phyloP scores from a whole-genome alignment of 306 rosid species.

The Heteromeles arbutifolia region DNA sequence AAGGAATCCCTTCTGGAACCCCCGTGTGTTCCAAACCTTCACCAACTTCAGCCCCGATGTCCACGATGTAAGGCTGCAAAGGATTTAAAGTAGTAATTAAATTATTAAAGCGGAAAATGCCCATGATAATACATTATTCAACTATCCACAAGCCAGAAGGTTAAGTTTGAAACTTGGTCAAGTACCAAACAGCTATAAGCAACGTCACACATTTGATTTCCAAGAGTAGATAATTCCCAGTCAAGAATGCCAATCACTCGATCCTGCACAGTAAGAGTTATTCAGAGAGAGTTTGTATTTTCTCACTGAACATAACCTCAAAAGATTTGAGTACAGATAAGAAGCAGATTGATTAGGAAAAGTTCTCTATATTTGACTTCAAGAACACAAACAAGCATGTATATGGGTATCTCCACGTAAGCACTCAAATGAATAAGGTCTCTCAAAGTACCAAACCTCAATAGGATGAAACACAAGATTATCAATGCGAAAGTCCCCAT shows the following conservation, averaged over 20 bases:
- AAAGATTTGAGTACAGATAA: not conserved
- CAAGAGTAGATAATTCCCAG: conserved; percentile 95
- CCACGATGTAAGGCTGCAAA: conserved; percentile 57
- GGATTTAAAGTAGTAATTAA: conserved; percentile 12
- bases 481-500: conserved; percentile 96
- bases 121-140: not conserved
- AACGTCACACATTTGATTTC: conserved; percentile 97
- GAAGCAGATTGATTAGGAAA: not conserved
- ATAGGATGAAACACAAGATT: conserved; percentile 84
- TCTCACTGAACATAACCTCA: not conserved
- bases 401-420: not conserved
- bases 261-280: conserved; percentile 57
- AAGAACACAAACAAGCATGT: not conserved
- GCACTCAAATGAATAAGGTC: not conserved
- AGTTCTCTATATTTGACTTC: not conserved
- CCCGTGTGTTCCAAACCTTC: conserved; percentile 58
- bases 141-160: not conserved
- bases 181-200: conserved; percentile 76
- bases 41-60: conserved; percentile 18
- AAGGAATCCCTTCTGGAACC: conserved; percentile 74
- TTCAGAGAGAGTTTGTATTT: not conserved
- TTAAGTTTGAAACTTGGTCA: conserved; percentile 1
- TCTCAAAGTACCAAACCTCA: conserved; percentile 51
- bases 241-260: conserved; percentile 90
- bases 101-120: not conserved